Evolutionary conservation across 768 basidiomycete genomes (phyloP).

Genomic region (Hygrocybe punicea): DNA sequence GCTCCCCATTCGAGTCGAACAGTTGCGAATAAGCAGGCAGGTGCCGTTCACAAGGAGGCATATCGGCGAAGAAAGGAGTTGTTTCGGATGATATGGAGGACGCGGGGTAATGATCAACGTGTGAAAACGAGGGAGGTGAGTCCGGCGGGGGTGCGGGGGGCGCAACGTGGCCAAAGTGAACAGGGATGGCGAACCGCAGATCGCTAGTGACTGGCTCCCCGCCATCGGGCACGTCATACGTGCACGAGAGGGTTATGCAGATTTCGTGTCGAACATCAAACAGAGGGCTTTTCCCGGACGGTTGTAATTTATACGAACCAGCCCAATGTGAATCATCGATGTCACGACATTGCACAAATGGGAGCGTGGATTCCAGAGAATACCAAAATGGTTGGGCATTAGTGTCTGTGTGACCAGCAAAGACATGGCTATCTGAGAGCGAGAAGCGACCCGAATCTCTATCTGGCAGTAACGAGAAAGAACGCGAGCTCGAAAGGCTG

Average conservation of each 20-base stretch:
- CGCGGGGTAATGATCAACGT: slow-evolving; percentile 36
- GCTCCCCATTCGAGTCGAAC: slow-evolving; percentile 70
- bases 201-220: slow-evolving; percentile 31
- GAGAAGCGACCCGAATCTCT: slow-evolving; percentile 45
- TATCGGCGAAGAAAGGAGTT: slow-evolving; percentile 16
- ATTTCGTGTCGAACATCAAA: slow-evolving; percentile 55
- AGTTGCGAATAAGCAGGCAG: slow-evolving; percentile 79
- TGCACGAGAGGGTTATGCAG: slow-evolving; percentile 50
- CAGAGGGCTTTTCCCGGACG: slow-evolving; percentile 52
- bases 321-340: slow-evolving; percentile 36
- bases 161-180: slow-evolving; percentile 47
- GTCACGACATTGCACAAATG: slow-evolving; percentile 37
- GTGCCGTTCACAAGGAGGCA: slow-evolving; percentile 17
- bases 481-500: slow-evolving; percentile 26
- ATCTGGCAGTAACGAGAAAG: slow-evolving; percentile 51
- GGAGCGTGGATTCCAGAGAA: slow-evolving; percentile 54
- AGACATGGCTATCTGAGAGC: slow-evolving; percentile 48
- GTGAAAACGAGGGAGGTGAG: slow-evolving; percentile 34
- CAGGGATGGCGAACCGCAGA: slow-evolving; percentile 47
- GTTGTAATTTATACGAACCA: slow-evolving; percentile 39
- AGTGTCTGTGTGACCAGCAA: slow-evolving; percentile 43
- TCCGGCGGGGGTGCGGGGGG: slow-evolving; percentile 30
- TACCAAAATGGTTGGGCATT: slow-evolving; percentile 48
- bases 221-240: slow-evolving; percentile 48
- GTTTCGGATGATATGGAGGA: slow-evolving; percentile 36